A percentile compares a stretch with the other conserved stretches of the same genome.
Evolutionary conservation across 2,329 filamentous ascomycete species (phyloP).

Genomic region (Aspergillus spinulosporus): DNA sequence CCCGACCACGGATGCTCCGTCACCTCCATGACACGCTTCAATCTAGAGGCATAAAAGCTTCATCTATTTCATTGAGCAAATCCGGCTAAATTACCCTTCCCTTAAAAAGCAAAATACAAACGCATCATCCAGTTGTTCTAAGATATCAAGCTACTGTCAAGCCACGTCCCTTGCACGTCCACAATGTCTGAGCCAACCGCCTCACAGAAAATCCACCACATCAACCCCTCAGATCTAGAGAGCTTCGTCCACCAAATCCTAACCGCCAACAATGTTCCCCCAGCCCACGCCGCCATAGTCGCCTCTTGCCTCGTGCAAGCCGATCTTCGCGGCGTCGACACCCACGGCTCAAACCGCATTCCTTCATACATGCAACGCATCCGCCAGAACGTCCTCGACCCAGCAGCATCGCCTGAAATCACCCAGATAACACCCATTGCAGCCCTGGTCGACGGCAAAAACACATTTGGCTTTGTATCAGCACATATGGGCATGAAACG

Average conservation of each 20-base stretch:
- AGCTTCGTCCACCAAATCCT: conserved; percentile 32
- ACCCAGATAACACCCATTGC: conserved; percentile 68
- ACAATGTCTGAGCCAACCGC: conserved; percentile 10
- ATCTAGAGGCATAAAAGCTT: conserved; percentile 3
- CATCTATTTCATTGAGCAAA: conserved; percentile 1
- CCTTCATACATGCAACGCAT: conserved; percentile 76
- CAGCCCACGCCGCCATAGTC: conserved; percentile 60
- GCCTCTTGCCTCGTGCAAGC: conserved; percentile 70
- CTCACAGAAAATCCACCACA: conserved; percentile 21
- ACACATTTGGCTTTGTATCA: conserved; percentile 74
- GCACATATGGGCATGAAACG: conserved; percentile 65
- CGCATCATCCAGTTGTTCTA: not conserved
- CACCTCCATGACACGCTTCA: not conserved
- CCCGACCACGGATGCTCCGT: not conserved
- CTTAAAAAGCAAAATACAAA: not conserved
- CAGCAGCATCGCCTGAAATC: conserved; percentile 59
- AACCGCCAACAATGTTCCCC: conserved; percentile 55
- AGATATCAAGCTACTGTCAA: not conserved
- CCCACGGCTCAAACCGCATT: conserved; percentile 75
- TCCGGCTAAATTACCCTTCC: not conserved
- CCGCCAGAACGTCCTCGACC: conserved; percentile 66
- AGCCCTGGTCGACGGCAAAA: conserved; percentile 65
- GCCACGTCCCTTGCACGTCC: not conserved
- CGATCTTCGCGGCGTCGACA: conserved; percentile 76
- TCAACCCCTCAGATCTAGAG: conserved; percentile 21